Evolutionary conservation across 2,329 filamentous ascomycete species (phyloP).

Genomic region (Aspergillus phoenicis): DNA sequence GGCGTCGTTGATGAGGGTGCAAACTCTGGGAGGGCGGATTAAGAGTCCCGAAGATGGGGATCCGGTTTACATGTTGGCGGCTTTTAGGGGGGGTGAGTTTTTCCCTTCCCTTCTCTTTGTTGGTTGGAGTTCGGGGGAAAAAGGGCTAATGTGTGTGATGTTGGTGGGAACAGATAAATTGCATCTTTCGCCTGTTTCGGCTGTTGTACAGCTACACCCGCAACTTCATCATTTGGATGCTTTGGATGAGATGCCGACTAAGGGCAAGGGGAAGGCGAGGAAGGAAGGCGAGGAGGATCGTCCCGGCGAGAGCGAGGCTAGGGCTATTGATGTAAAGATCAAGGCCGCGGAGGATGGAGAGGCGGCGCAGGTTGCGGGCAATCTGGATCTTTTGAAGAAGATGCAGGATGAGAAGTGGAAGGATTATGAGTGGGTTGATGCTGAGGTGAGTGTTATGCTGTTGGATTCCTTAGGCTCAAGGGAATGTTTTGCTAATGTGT

Average conservation of each 20-base stretch:
- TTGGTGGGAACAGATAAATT: slow-evolving; percentile 65
- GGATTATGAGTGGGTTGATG: slow-evolving; percentile 76
- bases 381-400: slow-evolving; percentile 73
- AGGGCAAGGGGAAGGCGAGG: slow-evolving; percentile 38
- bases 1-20: slow-evolving; percentile 67
- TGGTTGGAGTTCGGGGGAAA: not conserved
- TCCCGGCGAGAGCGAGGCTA: slow-evolving; percentile 57
- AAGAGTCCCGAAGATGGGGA: slow-evolving; percentile 69
- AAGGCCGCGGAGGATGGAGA: slow-evolving; percentile 74
- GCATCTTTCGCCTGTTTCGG: slow-evolving; percentile 80
- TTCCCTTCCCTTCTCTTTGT: not conserved
- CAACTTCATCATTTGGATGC: slow-evolving; percentile 94
- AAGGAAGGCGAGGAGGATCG: slow-evolving; percentile 50
- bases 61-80: slow-evolving; percentile 81
- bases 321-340: slow-evolving; percentile 83
- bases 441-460: slow-evolving; percentile 55
- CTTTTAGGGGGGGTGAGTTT: slow-evolving; percentile 76
- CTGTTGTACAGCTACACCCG: slow-evolving; percentile 84
- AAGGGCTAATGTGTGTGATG: not conserved
- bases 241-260: slow-evolving; percentile 63
- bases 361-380: slow-evolving; percentile 64
- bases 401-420: slow-evolving; percentile 85
- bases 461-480: not conserved
- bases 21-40: slow-evolving; percentile 84
- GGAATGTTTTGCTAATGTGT: slow-evolving; percentile 16